phyloP scores from a whole-genome alignment of 352 stramenopile species.

The Phytopythium helicoides region DNA sequence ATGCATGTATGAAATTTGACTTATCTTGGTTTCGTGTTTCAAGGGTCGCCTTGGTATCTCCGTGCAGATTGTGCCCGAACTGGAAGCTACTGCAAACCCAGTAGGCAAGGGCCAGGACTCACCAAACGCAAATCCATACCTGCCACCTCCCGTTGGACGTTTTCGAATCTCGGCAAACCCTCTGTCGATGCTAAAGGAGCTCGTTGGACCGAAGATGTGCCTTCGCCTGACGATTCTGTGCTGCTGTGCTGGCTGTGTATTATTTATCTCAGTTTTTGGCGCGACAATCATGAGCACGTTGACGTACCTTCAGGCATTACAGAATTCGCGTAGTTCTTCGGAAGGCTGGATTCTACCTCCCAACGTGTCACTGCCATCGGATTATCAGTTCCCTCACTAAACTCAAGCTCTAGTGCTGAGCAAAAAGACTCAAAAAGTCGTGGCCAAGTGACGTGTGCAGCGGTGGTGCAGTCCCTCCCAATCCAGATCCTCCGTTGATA shows the following conservation, averaged over 20 bases:
- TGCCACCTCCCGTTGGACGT: constrained; percentile 83
- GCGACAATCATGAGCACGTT: constrained; percentile 78
- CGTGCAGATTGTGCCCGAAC: constrained; percentile 82
- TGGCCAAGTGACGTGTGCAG: constrained; percentile 71
- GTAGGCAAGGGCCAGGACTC: constrained; percentile 80
- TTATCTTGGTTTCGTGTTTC: neutral
- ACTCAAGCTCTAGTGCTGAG: constrained; percentile 40
- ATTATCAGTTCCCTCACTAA: constrained; percentile 2
- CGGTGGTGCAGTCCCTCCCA: constrained; percentile 6
- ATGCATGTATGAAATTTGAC: constrained; percentile 1
- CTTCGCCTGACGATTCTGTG: constrained; percentile 39
- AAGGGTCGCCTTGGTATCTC: constrained; percentile 60
- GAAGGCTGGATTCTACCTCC: constrained; percentile 2
- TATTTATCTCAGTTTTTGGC: constrained; percentile 68
- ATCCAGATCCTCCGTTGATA: neutral
- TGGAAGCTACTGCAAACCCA: constrained; percentile 64
- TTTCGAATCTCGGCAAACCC: constrained; percentile 84
- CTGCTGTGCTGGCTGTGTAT: constrained; percentile 55
- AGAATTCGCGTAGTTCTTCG: constrained; percentile 2
- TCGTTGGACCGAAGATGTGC: constrained; percentile 66
- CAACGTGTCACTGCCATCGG: constrained; percentile 1
- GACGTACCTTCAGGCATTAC: constrained; percentile 49
- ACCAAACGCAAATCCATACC: constrained; percentile 90
- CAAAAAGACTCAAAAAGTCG: constrained; percentile 81
- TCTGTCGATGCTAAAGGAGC: constrained; percentile 72